Conservation (phyloP, 108 stramenopile species). For the Discostella pseudostelligera region DNA sequence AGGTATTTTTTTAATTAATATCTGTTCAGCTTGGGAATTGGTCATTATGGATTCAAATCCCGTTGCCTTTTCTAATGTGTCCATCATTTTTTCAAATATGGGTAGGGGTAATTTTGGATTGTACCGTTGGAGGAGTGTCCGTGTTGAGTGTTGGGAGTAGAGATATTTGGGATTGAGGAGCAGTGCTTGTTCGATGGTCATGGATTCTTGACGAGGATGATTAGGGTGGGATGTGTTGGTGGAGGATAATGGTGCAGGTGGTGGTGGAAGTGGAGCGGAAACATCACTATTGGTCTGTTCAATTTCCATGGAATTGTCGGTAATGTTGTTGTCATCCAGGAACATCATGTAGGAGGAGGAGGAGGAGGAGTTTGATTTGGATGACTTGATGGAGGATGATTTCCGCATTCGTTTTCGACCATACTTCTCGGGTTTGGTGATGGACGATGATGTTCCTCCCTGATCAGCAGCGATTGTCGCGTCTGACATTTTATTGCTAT, state of each 20-base stretch:
- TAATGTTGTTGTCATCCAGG: not conserved
- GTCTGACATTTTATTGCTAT: too few species aligned
- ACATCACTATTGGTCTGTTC: conserved; percentile 2
- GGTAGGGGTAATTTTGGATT: conserved; percentile 50
- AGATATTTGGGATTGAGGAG: conserved; percentile 38
- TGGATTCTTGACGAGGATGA: not conserved
- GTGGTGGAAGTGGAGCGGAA: not conserved
- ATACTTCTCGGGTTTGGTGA: not conserved
- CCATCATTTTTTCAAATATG: conserved; percentile 73
- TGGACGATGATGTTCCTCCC: too few species aligned
- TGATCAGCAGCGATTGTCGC: too few species aligned
- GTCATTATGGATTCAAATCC: conserved; percentile 79
- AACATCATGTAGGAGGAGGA: too few species aligned
- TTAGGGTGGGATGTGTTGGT: not conserved
- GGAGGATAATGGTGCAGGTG: not conserved
- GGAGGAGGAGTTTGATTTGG: not conserved
- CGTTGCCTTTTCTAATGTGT: conserved; percentile 80
- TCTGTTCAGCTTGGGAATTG: conserved; percentile 58
- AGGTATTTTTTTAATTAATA: conserved; percentile 62
- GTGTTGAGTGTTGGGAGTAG: conserved; percentile 13
- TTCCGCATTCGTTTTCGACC: not conserved
- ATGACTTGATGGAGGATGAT: not conserved
- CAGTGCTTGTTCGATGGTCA: conserved; percentile 23
- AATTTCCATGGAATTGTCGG: not conserved
- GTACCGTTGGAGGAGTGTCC: conserved; percentile 22